phyloP scores from a whole-genome alignment of 1,139 yeast species.

The Yamadazyma sp. region DNA sequence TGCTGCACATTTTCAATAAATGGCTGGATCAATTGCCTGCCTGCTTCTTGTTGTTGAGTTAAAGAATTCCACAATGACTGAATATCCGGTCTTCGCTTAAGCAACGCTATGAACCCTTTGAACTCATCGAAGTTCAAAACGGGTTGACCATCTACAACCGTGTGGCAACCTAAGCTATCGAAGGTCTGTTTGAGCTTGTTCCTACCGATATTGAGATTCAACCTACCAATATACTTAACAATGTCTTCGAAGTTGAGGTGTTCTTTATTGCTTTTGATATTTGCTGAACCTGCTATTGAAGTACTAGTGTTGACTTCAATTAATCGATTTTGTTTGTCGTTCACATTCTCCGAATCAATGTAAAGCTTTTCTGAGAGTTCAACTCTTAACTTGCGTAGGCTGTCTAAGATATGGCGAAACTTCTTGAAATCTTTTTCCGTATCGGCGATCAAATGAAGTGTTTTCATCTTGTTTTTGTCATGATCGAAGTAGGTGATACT shows the following conservation, averaged over 20 bases:
- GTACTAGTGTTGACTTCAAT: conserved; percentile 21
- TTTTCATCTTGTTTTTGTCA: conserved; percentile 54
- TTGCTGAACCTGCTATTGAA: conserved; percentile 8
- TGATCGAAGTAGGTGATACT: conserved; percentile 70
- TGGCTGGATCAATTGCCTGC: conserved; percentile 33
- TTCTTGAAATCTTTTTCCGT: conserved; percentile 59
- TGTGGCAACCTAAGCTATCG: conserved; percentile 42
- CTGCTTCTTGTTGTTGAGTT: neutral
- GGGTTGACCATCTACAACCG: conserved; percentile 11
- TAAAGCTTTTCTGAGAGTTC: conserved; percentile 34
- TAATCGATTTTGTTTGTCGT: conserved; percentile 25
- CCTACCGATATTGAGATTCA: conserved; percentile 60
- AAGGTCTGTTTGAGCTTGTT: conserved; percentile 38
- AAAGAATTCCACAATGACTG: conserved; percentile 25
- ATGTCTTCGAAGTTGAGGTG: conserved; percentile 68
- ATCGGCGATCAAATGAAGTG: conserved; percentile 74
- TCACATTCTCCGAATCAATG: conserved; percentile 29
- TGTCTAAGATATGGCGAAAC: conserved; percentile 59
- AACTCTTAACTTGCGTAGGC: conserved; percentile 39
- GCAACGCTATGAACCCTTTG: conserved; percentile 61
- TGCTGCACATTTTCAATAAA: conserved; percentile 56
- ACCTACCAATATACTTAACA: conserved; percentile 58
- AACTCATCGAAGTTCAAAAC: conserved; percentile 68
- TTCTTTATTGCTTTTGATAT: conserved; percentile 24
- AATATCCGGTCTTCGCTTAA: conserved; percentile 38